These are phyloP conservation scores for Fragilaria radians DNA, from an alignment of 108 stramenopile genomes.

Conservation along the genomic window DNA sequence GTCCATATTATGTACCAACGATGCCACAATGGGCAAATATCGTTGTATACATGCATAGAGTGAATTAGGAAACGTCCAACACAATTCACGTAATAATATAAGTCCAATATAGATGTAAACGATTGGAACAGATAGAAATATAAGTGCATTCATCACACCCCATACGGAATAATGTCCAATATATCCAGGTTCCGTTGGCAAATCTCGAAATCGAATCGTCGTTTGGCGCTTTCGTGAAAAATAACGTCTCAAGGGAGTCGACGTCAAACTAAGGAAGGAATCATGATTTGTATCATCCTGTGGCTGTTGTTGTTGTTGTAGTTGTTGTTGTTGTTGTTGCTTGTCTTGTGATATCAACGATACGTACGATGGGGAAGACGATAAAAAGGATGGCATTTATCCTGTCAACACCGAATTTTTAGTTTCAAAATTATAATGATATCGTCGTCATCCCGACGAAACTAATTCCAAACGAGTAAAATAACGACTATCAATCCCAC, in stretches of 20 bases:
- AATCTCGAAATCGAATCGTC: conserved; percentile 12
- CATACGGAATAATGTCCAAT: conserved; percentile 50
- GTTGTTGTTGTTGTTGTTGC: too few relatives aligned
- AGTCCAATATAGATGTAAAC: conserved; percentile 68
- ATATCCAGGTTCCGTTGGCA: background rate
- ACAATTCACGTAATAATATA: conserved; percentile 65
- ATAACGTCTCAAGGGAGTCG: conserved; percentile 9
- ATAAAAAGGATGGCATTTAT: too few relatives aligned
- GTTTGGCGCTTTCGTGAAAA: conserved; percentile 10
- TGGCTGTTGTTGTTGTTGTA: too few relatives aligned
- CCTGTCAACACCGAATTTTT: too few relatives aligned
- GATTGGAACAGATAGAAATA: conserved; percentile 58
- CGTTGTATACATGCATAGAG: conserved; percentile 40
- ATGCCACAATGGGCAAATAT: conserved; percentile 48
- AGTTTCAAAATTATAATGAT: too few relatives aligned
- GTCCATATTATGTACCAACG: conserved; percentile 40
- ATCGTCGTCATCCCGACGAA: too few relatives aligned
- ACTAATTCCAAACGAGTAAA: too few relatives aligned
- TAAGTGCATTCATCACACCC: conserved; percentile 50
- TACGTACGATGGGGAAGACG: too few relatives aligned
- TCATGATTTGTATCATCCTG: too few relatives aligned
- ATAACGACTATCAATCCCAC: too few relatives aligned
- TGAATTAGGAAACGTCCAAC: conserved; percentile 44
- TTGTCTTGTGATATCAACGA: too few relatives aligned
- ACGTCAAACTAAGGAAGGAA: too few relatives aligned